Percentiles rank a stretch among this genome's conserved stretches.
Conservation (phyloP, 169 alveolate genomes). For the Plasmodium chabaudi region DNA sequence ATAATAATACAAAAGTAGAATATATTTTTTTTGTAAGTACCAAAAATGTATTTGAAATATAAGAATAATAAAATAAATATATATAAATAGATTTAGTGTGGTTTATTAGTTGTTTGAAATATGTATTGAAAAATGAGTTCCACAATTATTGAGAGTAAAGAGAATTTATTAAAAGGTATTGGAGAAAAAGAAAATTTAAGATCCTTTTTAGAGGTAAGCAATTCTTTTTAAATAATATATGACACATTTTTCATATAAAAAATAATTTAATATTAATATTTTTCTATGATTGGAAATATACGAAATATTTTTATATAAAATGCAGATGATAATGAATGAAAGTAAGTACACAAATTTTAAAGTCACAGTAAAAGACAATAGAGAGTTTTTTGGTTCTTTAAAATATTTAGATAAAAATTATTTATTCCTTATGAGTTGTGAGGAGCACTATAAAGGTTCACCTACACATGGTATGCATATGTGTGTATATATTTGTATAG, state of each 20-base stretch:
- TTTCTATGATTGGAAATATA: neutral
- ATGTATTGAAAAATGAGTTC: constrained; percentile 15
- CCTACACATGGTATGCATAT: neutral
- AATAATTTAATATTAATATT: neutral
- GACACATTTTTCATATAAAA: neutral
- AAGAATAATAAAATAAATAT: too few relatives aligned
- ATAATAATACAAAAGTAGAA: too few relatives aligned
- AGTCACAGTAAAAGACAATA: constrained; percentile 50
- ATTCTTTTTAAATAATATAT: neutral
- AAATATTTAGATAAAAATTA: constrained; percentile 45
- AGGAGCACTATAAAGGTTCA: constrained; percentile 57
- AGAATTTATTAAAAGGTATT: constrained; percentile 41
- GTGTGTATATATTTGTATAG: neutral
- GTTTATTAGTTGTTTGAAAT: too few relatives aligned
- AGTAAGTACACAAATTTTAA: constrained; percentile 20
- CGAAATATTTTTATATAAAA: neutral
- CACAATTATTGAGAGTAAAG: constrained; percentile 32
- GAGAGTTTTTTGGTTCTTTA: constrained; percentile 57
- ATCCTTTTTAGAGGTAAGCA: constrained; percentile 27
- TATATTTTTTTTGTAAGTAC: too few relatives aligned
- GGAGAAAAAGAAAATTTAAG: constrained; percentile 45
- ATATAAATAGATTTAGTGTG: too few relatives aligned
- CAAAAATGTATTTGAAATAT: too few relatives aligned
- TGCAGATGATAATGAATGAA: constrained; percentile 41
- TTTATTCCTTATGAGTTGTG: constrained; percentile 52